These are phyloP conservation scores for Kodamaea anthophila DNA, from an alignment of 1,139 yeast genomes.

Conservation along the genomic window DNA sequence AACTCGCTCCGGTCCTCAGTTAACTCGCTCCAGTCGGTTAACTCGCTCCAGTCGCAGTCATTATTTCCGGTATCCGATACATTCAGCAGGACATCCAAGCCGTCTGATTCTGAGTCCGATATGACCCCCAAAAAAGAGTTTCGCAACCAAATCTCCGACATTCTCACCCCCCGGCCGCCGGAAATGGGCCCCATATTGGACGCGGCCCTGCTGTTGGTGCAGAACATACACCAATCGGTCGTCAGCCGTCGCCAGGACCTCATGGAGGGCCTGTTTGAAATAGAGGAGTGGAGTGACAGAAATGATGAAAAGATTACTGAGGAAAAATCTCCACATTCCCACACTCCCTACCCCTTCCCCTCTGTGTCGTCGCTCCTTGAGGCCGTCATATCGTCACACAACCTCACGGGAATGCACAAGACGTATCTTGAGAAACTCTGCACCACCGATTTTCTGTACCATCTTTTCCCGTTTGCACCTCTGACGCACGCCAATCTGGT, in stretches of 20 bases:
- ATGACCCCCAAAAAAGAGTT: too few species aligned
- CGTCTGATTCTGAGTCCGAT: too few species aligned
- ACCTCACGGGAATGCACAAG: slow-evolving; percentile 25
- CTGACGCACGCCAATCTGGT: slow-evolving; percentile 32
- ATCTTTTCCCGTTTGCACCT: slow-evolving; percentile 35
- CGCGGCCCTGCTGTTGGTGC: slow-evolving; percentile 47
- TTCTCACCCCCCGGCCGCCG: slow-evolving; percentile 10
- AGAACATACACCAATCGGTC: slow-evolving; percentile 42
- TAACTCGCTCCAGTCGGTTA: too few species aligned
- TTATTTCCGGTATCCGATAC: too few species aligned
- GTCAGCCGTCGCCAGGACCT: background rate
- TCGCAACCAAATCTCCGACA: slow-evolving; percentile 26
- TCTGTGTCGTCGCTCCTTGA: slow-evolving; percentile 2
- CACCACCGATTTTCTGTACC: slow-evolving; percentile 24
- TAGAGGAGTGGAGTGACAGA: background rate
- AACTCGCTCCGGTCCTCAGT: too few species aligned
- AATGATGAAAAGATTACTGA: background rate
- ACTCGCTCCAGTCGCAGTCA: too few species aligned
- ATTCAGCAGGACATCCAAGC: too few species aligned
- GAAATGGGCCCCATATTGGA: slow-evolving; percentile 28
- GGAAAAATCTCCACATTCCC: too few species aligned
- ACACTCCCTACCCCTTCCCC: background rate
- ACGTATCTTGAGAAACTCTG: slow-evolving; percentile 26
- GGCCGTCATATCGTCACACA: slow-evolving; percentile 19
- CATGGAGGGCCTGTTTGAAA: background rate